These are phyloP conservation scores for Shiraia sp. DNA, from an alignment of 2,329 filamentous ascomycete genomes.

Conservation along the genomic window DNA sequence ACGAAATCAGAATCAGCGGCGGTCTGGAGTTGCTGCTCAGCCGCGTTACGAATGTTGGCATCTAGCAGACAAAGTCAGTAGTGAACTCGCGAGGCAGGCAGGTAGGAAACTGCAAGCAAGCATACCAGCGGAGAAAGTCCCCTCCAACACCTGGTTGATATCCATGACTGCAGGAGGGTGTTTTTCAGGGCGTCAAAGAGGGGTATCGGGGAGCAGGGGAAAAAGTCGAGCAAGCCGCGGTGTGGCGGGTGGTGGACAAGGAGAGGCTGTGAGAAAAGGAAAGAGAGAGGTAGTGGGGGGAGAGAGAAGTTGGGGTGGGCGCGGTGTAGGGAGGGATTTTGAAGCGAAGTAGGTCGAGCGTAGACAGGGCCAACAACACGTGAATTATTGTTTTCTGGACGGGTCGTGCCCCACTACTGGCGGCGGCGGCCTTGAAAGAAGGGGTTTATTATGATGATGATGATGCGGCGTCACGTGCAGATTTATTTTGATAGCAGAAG, in stretches of 20 bases:
- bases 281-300: too few species aligned
- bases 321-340: conserved; percentile 42
- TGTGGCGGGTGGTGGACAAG: conserved; percentile 19
- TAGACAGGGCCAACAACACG: conserved; percentile 44
- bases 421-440: conserved; percentile 18
- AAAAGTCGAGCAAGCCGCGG: conserved; percentile 19
- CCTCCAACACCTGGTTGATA: conserved; percentile 96
- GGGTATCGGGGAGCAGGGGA: conserved; percentile 25
- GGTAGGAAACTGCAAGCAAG: conserved; percentile 16
- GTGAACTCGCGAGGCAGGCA: conserved; percentile 29
- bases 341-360: conserved; percentile 43
- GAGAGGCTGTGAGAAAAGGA: conserved; percentile 23
- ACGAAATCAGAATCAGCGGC: conserved; percentile 97
- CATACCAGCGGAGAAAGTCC: conserved; percentile 93
- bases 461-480: not conserved
- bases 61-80: conserved; percentile 64
- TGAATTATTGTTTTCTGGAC: conserved; percentile 38
- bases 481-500: conserved; percentile 1
- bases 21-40: conserved; percentile 91
- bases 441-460: too few species aligned
- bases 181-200: conserved; percentile 23
- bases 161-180: conserved; percentile 70
- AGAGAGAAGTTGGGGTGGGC: conserved; percentile 39
- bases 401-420: conserved; percentile 37
- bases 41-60: conserved; percentile 83